A percentile compares a stretch with the other conserved stretches of the same genome.
phyloP scores from a whole-genome alignment of 2,329 filamentous ascomycete genomes.

The Pestalotiopsis sp. region DNA sequence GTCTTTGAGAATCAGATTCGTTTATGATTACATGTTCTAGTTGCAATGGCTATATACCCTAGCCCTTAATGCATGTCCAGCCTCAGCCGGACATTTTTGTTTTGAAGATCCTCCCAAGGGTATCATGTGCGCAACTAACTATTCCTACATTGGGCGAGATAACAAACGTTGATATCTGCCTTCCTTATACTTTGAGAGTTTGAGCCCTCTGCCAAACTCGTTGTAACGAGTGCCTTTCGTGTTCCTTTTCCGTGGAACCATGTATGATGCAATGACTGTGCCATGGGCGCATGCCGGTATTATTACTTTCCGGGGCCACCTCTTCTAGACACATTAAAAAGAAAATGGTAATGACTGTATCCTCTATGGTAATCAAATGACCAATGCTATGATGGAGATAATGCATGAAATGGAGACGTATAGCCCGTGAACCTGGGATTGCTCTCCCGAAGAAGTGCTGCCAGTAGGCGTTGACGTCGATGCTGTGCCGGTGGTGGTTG shows the following conservation, averaged over 20 bases:
- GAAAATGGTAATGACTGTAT: conserved; percentile 2
- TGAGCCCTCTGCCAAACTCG: conserved; percentile 11
- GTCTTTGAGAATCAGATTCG: background rate
- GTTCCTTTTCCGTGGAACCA: background rate
- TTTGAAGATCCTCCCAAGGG: conserved; percentile 20
- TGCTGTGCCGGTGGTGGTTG: conserved; percentile 20
- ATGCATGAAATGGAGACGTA: conserved; percentile 23
- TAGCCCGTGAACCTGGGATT: conserved; percentile 21
- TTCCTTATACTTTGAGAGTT: conserved; percentile 10
- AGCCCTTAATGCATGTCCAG: conserved; percentile 13
- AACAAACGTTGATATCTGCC: conserved; percentile 7
- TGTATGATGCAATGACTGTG: background rate
- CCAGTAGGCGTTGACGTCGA: conserved; percentile 15
- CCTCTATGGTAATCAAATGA: conserved; percentile 20
- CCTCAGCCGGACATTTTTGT: conserved; percentile 9
- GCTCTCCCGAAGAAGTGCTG: conserved; percentile 25
- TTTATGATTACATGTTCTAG: conserved; percentile 26
- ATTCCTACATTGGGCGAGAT: conserved; percentile 7
- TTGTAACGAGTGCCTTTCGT: background rate
- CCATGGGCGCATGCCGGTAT: background rate
- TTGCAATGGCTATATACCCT: conserved; percentile 24
- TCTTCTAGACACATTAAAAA: background rate
- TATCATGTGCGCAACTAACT: conserved; percentile 27
- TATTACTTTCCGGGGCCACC: background rate
- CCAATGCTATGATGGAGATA: conserved; percentile 23